Base-by-base conservation (phyloP, 2,329 filamentous ascomycete species). In the Penicillium olsonii region DNA sequence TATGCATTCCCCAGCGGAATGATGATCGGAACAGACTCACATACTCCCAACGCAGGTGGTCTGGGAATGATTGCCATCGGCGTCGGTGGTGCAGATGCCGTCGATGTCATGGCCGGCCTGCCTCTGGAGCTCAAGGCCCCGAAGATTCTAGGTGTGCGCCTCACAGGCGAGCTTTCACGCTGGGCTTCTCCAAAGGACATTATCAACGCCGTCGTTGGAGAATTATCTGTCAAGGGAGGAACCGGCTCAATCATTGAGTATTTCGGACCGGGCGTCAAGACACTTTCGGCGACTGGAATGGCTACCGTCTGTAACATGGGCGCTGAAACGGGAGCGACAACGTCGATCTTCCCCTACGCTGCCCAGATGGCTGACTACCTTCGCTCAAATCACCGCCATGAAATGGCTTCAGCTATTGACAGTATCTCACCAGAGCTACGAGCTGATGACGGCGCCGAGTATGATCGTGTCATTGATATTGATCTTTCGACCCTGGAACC, bases 61-160 rank as follows among this genome's bases (percentile, higher is more conserved):
- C 4, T 29, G 27, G 27, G 27, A 12, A 29, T 29, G 27, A 29
- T 29, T 29, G 27, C 27, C 4, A 29, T 29, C 12, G 27, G 27
- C 12, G 27, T 29, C 10, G 27, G 27, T 11, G 27, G 27, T 14
- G 27, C 27, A 4, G 27, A 29, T 29, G 27, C 27, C 4, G 27
- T 29, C 12, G 27, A 97, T 76, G 92, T 96, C 66, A 96, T 97
- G 92, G 90, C 90, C 66, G 87, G 90, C 75, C 84, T 95, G 60
- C 92, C 92, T 54, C 96, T 92, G 92, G 92, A 97, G 75, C 79
- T 97, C 64, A 96, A 96, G 83, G 92, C 92, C 53, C 92, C 92
- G 55, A 96, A 96, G 78, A 79, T 95, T 4, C 10, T 37, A 8
- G 35, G 35, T 12, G 35, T 37, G 2, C 35, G 35, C 6, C 11